Conservation (phyloP, 148 eudicot genomes). For the Amaranthus palmeri region DNA sequence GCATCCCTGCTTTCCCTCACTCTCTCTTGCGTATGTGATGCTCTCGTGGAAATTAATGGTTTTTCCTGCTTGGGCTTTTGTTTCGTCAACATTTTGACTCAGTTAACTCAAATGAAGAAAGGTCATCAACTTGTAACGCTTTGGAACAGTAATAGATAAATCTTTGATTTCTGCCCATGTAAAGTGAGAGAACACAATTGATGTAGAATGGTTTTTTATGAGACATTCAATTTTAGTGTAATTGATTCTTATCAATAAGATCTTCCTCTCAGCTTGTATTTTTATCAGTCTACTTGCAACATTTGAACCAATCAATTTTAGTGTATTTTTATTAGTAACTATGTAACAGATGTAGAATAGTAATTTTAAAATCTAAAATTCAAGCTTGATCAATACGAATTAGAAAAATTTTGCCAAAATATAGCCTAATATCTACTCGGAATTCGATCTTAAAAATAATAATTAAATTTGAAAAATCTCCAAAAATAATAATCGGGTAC, state of each 20-base stretch:
- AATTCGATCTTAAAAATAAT: too few relatives aligned
- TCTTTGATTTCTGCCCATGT: background rate
- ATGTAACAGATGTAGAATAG: too few relatives aligned
- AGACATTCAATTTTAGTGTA: conserved; percentile 1
- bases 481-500: too few relatives aligned
- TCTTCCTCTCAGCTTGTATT: background rate
- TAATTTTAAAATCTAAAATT: too few relatives aligned
- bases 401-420: too few relatives aligned
- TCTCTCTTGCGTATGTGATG: conserved; percentile 3
- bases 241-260: conserved; percentile 10
- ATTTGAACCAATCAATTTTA: too few relatives aligned
- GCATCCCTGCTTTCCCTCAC: too few relatives aligned
- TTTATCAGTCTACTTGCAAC: background rate
- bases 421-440: too few relatives aligned
- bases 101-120: background rate
- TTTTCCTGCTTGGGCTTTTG: conserved; percentile 11
- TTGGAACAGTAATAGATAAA: background rate
- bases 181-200: background rate
- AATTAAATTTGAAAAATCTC: too few relatives aligned
- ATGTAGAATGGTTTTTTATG: background rate
- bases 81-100: background rate
- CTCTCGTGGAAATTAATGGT: conserved; percentile 2
- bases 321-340: too few relatives aligned
- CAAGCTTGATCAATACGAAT: too few relatives aligned
- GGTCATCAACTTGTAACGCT: conserved; percentile 4